phyloP scores from a whole-genome alignment of 225 moss, liverwort and hornwort genomes.

The Polytrichum commune region DNA sequence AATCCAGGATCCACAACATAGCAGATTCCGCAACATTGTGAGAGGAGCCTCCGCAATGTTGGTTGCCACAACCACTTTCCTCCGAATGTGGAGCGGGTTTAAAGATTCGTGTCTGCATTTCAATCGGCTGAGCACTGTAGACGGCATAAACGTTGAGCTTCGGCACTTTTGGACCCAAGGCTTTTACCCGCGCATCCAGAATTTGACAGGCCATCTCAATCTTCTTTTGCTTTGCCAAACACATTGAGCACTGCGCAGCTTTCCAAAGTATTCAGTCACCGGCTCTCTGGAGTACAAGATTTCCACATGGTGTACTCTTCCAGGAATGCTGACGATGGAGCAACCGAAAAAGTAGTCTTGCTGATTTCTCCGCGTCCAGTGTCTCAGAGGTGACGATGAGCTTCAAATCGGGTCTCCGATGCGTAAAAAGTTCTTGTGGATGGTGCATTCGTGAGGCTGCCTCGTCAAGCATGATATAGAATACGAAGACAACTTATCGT shows the following conservation, averaged over 20 bases:
- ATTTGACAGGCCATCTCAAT: background rate
- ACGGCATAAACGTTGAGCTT: background rate
- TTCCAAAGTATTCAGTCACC: conserved; percentile 11
- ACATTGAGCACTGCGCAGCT: no score
- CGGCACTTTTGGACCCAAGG: background rate
- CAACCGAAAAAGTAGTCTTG: background rate
- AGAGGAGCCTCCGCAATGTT: conserved; percentile 38
- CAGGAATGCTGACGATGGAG: conserved; percentile 6
- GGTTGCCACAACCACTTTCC: conserved; percentile 1
- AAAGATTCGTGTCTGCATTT: background rate
- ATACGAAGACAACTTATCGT: conserved; percentile 48
- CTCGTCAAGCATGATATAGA: conserved; percentile 62
- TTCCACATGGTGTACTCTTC: conserved; percentile 7
- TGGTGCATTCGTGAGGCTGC: conserved; percentile 47
- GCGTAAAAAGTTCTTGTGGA: conserved; percentile 27
- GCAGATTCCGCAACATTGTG: conserved; percentile 85
- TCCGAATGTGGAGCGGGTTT: background rate
- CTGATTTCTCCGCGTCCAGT: conserved; percentile 7
- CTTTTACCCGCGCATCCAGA: background rate
- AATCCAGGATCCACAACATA: conserved; percentile 98
- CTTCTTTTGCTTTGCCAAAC: background rate
- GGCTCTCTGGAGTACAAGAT: conserved; percentile 7
- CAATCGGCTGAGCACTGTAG: background rate
- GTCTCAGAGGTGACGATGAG: conserved; percentile 15
- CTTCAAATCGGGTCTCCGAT: background rate